These are phyloP conservation scores for Poronia punctata DNA, from an alignment of 495 filamentous ascomycete species.

Conservation along the genomic window DNA sequence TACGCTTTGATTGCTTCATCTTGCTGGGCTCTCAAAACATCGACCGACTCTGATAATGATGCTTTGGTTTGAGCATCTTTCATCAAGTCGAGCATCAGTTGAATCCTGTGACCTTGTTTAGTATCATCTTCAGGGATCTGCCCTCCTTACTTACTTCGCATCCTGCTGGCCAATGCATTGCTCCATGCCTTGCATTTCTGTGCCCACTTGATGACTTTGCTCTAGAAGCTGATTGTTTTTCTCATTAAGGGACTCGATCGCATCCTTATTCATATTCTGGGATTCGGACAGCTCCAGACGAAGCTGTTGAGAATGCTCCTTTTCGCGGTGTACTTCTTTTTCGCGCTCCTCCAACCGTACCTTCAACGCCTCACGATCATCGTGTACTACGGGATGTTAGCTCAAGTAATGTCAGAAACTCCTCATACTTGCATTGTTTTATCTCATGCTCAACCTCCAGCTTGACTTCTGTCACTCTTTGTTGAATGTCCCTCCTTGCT, in stretches of 20 bases:
- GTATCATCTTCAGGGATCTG: not conserved
- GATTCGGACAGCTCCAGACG: slow-evolving; percentile 20
- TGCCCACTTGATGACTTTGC: slow-evolving; percentile 15
- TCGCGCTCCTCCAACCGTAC: slow-evolving; percentile 22
- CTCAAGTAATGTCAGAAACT: not conserved
- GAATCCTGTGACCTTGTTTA: slow-evolving; percentile 16
- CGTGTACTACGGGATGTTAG: slow-evolving; percentile 20
- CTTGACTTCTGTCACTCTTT: slow-evolving; percentile 23
- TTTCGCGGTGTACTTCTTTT: slow-evolving; percentile 22
- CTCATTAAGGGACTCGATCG: slow-evolving; percentile 18
- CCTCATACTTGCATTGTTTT: slow-evolving; percentile 19
- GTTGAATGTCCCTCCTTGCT: slow-evolving; percentile 23
- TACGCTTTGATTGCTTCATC: slow-evolving; percentile 11
- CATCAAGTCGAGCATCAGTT: slow-evolving; percentile 10
- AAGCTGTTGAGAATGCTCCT: slow-evolving; percentile 16
- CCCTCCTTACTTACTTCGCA: slow-evolving; percentile 10
- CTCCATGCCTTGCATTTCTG: slow-evolving; percentile 7
- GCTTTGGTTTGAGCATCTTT: slow-evolving; percentile 7
- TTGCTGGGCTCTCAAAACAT: slow-evolving; percentile 12
- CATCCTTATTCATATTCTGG: slow-evolving; percentile 19
- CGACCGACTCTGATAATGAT: slow-evolving; percentile 2
- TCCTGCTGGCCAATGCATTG: slow-evolving; percentile 13
- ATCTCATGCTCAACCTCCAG: slow-evolving; percentile 20
- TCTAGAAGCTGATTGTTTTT: slow-evolving; percentile 28
- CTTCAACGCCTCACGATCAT: slow-evolving; percentile 17